Evolutionary conservation across 2,329 filamentous ascomycete species (phyloP), one percentile per base, ranked within the genome.

Genomic region (Scytalidium sp.): DNA sequence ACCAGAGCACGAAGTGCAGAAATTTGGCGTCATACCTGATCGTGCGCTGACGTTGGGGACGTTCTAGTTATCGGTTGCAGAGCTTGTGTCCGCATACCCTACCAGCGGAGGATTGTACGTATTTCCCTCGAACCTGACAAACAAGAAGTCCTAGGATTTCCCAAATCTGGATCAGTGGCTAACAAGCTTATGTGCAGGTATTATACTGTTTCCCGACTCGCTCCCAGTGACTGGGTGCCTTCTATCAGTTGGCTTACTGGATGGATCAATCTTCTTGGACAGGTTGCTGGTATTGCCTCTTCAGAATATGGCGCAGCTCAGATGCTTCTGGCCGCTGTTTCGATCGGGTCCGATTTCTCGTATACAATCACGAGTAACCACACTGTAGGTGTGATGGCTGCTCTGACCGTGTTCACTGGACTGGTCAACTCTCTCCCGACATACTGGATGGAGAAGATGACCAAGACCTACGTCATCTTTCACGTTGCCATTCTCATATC

Each of bases 381-480:
- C 70, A 64, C 76, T 2, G 70, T 81, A 20, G 79, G 72, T 49
- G 77, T 80, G 46, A 81, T 81, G 79, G 77, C 75, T 19, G 75
- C 67, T 4, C 65, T 81, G 20, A 76, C 76, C 3, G 64, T 81
- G 27, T 52, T 80, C 5, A 75, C 75, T 56, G 78, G 75, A 15
- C 52, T 73, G 2, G 71, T 81, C 57, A 82, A 83, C 66, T 80
- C 74, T 3, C 63, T 82, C 45, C 75, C 76, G 8, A 82, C 79
- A 0, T 74, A 73, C 50, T 80, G 78, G 76, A 75, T 83, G 67
- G 79, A 79, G 63, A 76, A 76, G 56, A 75, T 82, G 65, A 79
- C 79, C 50, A 79, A 77, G 58, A 69, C 68, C 23, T 83, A 83
- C 57, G 78, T 80, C 29, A 73, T 81, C 50, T 79, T 82, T 64